Percentiles rank a stretch among this genome's conserved stretches.
These are phyloP conservation scores for Ceraceosorus guamensis DNA, from an alignment of 1,284 basidiomycete genomes.

Conservation along the genomic window DNA sequence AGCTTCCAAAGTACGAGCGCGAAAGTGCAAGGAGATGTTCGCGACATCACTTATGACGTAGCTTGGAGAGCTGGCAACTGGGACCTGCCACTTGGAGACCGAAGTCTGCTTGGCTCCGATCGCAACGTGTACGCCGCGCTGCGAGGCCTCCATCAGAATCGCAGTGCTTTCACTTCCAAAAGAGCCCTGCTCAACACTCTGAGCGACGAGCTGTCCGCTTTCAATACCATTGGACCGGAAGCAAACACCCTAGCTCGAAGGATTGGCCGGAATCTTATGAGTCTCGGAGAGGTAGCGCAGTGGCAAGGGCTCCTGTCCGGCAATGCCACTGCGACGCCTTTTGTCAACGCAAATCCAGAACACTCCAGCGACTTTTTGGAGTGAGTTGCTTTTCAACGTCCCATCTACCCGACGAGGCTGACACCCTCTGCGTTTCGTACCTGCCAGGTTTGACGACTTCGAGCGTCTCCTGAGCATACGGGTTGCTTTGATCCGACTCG, in stretches of 20 bases:
- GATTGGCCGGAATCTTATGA: conserved; percentile 18
- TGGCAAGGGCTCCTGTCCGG: conserved; percentile 10
- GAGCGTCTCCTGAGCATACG: conserved; percentile 76
- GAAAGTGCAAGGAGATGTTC: too few relatives aligned
- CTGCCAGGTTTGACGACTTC: conserved; percentile 63
- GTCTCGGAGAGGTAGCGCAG: conserved; percentile 20
- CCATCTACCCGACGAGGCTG: too few relatives aligned
- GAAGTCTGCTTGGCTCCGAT: conserved; percentile 9
- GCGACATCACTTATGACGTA: conserved; percentile 62
- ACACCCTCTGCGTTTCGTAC: neutral
- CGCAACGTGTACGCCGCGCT: conserved; percentile 69
- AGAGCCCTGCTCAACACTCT: conserved; percentile 12
- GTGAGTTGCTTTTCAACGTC: neutral
- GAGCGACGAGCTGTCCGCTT: conserved; percentile 15
- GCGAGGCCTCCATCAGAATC: conserved; percentile 57
- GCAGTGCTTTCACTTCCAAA: conserved; percentile 12
- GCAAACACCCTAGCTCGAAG: conserved; percentile 14
- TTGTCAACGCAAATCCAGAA: neutral
- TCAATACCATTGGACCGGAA: conserved; percentile 19
- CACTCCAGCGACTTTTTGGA: neutral
- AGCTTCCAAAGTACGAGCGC: too few relatives aligned
- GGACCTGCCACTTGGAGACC: conserved; percentile 55
- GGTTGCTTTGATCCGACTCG: conserved; percentile 68
- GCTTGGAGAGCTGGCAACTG: conserved; percentile 86
- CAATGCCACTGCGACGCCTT: too few relatives aligned